Conservation (phyloP, 2,329 filamentous ascomycete genomes). For the Diplodia sapinea region DNA sequence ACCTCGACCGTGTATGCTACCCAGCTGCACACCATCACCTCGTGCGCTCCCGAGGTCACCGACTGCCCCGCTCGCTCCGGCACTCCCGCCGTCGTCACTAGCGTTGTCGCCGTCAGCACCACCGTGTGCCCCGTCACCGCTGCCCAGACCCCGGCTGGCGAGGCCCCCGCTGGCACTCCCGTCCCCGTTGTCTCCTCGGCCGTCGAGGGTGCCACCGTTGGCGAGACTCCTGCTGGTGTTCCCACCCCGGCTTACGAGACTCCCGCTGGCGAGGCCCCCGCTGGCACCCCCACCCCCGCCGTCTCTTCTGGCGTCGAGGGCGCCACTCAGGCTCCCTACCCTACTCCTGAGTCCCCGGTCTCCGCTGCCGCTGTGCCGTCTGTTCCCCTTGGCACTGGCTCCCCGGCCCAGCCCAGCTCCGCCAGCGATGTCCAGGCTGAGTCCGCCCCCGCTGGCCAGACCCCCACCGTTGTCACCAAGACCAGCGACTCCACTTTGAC, state of each 20-base stretch:
- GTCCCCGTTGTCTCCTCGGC: conserved; percentile 34
- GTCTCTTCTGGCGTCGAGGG: conserved; percentile 27
- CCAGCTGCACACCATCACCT: conserved; percentile 29
- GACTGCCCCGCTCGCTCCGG: conserved; percentile 33
- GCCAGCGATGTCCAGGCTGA: conserved; percentile 18
- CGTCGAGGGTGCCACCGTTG: conserved; percentile 29
- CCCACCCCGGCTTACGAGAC: neutral
- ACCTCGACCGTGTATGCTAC: conserved; percentile 33
- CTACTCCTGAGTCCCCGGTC: conserved; percentile 30
- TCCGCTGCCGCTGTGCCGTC: conserved; percentile 30
- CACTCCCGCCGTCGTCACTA: conserved; percentile 33
- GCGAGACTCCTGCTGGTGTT: too few relatives aligned
- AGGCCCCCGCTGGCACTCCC: conserved; percentile 28
- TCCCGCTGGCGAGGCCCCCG: neutral
- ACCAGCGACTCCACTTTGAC: conserved; percentile 28
- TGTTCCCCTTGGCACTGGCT: conserved; percentile 35
- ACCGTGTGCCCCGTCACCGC: conserved; percentile 51
- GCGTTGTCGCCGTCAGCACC: conserved; percentile 43
- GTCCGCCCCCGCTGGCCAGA: conserved; percentile 30
- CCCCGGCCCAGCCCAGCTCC: conserved; percentile 19
- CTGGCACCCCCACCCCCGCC: conserved; percentile 3
- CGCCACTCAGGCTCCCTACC: conserved; percentile 23
- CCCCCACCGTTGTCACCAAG: conserved; percentile 28
- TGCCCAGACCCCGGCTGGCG: conserved; percentile 39
- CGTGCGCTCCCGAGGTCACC: conserved; percentile 31